Evolutionary conservation across 371 early-diverging fungal genomes (phyloP).

Genomic region (Cokeromyces recurvatus): DNA sequence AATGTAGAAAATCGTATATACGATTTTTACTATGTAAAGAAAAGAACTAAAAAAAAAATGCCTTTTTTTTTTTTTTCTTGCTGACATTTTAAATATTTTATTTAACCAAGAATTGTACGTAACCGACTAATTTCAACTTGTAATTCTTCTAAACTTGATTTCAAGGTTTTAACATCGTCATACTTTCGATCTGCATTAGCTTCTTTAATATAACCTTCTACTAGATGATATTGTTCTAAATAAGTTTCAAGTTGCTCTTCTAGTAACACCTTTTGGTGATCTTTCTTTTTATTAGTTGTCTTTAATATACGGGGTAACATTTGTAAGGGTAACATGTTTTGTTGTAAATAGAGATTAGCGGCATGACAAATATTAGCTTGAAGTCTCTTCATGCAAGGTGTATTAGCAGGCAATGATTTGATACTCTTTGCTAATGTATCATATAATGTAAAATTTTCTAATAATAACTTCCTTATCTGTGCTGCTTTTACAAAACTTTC

Average conservation of each 20-base stretch:
- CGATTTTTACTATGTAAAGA: too few relatives aligned
- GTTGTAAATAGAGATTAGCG: constrained; percentile 76
- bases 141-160: constrained; percentile 68
- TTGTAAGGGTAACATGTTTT: constrained; percentile 84
- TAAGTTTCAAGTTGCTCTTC: constrained; percentile 60
- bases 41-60: too few relatives aligned
- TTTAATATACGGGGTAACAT: constrained; percentile 69
- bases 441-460: constrained; percentile 61
- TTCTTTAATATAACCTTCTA: constrained; percentile 69
- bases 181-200: constrained; percentile 72
- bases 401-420: constrained; percentile 40
- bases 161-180: constrained; percentile 78
- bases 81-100: too few relatives aligned
- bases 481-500: constrained; percentile 56
- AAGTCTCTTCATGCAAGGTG: constrained; percentile 54
- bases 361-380: constrained; percentile 67
- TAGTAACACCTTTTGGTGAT: constrained; percentile 28
- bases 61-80: too few relatives aligned
- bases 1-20: too few relatives aligned
- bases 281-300: constrained; percentile 13
- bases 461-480: constrained; percentile 53
- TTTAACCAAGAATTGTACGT: background rate
- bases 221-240: constrained; percentile 63
- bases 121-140: constrained; percentile 59
- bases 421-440: constrained; percentile 63